A percentile compares a stretch with the other conserved stretches of the same genome.
phyloP scores from a whole-genome alignment of 768 basidiomycete species.

The Punctularia strigosozonata region DNA sequence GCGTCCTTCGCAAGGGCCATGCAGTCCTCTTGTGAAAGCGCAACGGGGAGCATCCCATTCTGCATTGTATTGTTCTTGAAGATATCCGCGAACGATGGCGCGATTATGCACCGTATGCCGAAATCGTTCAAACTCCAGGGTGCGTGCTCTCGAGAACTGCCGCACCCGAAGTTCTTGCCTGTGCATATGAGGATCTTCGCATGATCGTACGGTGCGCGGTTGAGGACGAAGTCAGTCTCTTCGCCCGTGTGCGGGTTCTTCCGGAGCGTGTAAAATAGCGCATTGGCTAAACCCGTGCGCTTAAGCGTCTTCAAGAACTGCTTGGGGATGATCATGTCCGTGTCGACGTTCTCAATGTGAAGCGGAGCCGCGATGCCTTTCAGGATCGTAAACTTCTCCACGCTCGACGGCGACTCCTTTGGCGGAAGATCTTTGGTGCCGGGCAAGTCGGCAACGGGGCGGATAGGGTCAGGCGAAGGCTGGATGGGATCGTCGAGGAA shows the following conservation, averaged over 20 bases:
- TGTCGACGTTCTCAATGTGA: slow-evolving; percentile 46
- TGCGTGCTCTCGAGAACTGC: slow-evolving; percentile 52
- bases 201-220: slow-evolving; percentile 41
- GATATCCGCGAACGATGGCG: slow-evolving; percentile 53
- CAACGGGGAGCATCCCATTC: slow-evolving; percentile 52
- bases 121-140: slow-evolving; percentile 51
- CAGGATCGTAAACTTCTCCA: slow-evolving; percentile 34
- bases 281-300: slow-evolving; percentile 48
- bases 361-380: slow-evolving; percentile 43
- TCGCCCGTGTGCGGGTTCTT: slow-evolving; percentile 36
- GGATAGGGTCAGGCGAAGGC: slow-evolving; percentile 24
- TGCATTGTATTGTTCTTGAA: slow-evolving; percentile 53
- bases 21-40: slow-evolving; percentile 36
- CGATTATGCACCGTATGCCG: slow-evolving; percentile 51
- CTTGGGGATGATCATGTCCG: slow-evolving; percentile 58
- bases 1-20: slow-evolving; percentile 40
- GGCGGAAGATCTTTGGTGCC: slow-evolving; percentile 13
- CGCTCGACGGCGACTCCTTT: slow-evolving; percentile 17
- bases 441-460: slow-evolving; percentile 13
- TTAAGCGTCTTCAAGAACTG: slow-evolving; percentile 58
- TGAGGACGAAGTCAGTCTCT: slow-evolving; percentile 50
- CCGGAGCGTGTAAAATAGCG: slow-evolving; percentile 43
- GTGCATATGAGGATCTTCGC: slow-evolving; percentile 45
- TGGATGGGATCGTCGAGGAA: slow-evolving; percentile 59
- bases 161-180: slow-evolving; percentile 53